Conservation (phyloP, 73 alveolate genomes). For the Stentor roeselii region DNA sequence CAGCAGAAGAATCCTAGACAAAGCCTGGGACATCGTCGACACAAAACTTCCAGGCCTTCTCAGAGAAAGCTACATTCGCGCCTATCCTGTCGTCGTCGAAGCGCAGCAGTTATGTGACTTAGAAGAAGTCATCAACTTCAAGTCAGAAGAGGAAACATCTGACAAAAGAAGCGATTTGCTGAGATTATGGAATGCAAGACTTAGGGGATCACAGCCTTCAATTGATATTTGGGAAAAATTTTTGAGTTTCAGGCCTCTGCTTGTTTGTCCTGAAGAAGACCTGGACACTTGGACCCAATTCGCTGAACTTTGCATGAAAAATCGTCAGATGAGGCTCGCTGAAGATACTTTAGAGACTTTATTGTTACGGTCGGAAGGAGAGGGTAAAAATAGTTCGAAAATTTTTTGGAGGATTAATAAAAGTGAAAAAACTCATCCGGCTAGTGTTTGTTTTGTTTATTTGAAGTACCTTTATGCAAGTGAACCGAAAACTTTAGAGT, state of each 20-base stretch:
- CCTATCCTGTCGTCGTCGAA: conserved; percentile 76
- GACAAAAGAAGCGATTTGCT: conserved; percentile 65
- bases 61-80: conserved; percentile 88
- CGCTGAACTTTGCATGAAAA: conserved; percentile 25
- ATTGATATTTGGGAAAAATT: conserved; percentile 74
- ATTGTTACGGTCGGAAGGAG: background rate
- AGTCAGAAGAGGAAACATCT: conserved; percentile 51
- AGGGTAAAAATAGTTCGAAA: background rate
- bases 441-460: conserved; percentile 21
- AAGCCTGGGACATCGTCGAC: conserved; percentile 85
- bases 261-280: conserved; percentile 72
- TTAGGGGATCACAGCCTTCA: conserved; percentile 64
- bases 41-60: conserved; percentile 79
- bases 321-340: conserved; percentile 24
- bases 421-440: conserved; percentile 29
- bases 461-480: conserved; percentile 9
- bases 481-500: conserved; percentile 19
- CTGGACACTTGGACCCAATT: conserved; percentile 30
- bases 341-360: conserved; percentile 23
- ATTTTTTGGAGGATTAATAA: background rate
- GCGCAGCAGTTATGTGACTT: conserved; percentile 81
- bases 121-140: conserved; percentile 79
- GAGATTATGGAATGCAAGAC: conserved; percentile 66
- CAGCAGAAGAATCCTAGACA: conserved; percentile 79
- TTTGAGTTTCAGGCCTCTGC: conserved; percentile 71